phyloP scores from a whole-genome alignment of 2,329 filamentous ascomycete species.

The Pseudogymnoascus sp. region DNA sequence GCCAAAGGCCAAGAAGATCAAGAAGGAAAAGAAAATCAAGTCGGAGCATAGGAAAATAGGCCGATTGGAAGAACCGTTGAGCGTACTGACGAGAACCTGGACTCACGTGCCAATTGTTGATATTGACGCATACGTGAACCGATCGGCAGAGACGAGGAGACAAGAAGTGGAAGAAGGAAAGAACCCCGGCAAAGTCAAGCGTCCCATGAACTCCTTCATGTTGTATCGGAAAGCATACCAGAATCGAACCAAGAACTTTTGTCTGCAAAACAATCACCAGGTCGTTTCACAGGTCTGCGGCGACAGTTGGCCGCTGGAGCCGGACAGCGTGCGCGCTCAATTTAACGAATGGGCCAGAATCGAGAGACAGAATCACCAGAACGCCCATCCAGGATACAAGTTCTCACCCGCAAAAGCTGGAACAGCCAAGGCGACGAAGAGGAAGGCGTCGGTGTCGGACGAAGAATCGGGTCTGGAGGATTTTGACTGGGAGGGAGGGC shows the following conservation, averaged over 20 bases:
- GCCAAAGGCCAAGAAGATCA: conserved; percentile 32
- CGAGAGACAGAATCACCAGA: conserved; percentile 76
- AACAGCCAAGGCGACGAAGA: conserved; percentile 37
- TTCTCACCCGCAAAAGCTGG: conserved; percentile 74
- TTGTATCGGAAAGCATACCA: conserved; percentile 91
- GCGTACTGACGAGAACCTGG: conserved; percentile 58
- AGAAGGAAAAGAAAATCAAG: conserved; percentile 35
- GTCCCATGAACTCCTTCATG: conserved; percentile 98
- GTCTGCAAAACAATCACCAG: conserved; percentile 85
- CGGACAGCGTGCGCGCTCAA: conserved; percentile 60
- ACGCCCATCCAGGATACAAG: conserved; percentile 85
- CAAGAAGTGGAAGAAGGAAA: conserved; percentile 63
- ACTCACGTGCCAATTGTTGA: conserved; percentile 59
- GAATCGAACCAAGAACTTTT: conserved; percentile 74
- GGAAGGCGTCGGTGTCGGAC: conserved; percentile 37
- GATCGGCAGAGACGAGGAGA: conserved; percentile 57
- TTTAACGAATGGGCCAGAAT: conserved; percentile 73
- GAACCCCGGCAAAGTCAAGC: conserved; percentile 67
- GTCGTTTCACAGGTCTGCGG: conserved; percentile 83
- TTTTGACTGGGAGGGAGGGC: conserved; percentile 35
- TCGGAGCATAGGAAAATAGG: conserved; percentile 38
- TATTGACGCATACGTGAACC: conserved; percentile 72
- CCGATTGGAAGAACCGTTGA: conserved; percentile 59
- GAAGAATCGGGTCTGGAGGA: conserved; percentile 40
- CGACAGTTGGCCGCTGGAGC: conserved; percentile 76